Evolutionary conservation across 371 early-diverging fungal genomes (phyloP).

Genomic region (Mucor lusitanicus): DNA sequence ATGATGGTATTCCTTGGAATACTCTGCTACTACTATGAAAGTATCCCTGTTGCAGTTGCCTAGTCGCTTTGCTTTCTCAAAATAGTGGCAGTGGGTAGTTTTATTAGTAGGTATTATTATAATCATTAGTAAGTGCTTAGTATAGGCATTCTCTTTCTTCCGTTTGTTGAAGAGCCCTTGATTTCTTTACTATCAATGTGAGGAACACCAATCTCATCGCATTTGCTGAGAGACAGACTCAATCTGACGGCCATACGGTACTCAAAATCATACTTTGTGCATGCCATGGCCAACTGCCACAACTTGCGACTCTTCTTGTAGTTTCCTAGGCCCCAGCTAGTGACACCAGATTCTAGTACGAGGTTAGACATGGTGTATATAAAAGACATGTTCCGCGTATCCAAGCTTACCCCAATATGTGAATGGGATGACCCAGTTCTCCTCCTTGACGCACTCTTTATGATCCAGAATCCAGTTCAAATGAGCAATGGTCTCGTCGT

Average conservation of each 20-base stretch:
- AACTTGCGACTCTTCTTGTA: constrained; percentile 45
- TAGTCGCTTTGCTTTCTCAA: no score
- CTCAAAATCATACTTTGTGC: constrained; percentile 65
- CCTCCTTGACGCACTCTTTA: constrained; percentile 44
- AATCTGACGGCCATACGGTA: constrained; percentile 56
- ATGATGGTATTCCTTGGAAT: no score
- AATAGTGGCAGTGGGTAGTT: no score
- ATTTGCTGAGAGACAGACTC: constrained; percentile 41
- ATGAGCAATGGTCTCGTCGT: constrained; percentile 46
- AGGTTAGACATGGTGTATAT: background rate
- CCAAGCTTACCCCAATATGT: constrained; percentile 61
- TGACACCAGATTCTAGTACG: constrained; percentile 58
- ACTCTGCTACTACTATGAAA: no score
- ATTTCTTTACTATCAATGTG: constrained; percentile 26
- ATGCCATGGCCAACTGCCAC: constrained; percentile 58
- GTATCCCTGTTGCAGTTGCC: no score
- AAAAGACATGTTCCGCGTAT: background rate
- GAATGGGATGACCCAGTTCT: constrained; percentile 66
- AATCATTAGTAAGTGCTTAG: background rate
- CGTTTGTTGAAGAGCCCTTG: constrained; percentile 38
- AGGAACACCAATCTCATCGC: constrained; percentile 46
- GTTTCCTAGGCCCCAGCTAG: constrained; percentile 54
- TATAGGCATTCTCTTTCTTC: constrained; percentile 49
- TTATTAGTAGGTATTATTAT: no score
- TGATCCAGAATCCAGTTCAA: constrained; percentile 66